Base-by-base conservation (phyloP, 495 filamentous ascomycete species). In the Thozetella sp. region DNA sequence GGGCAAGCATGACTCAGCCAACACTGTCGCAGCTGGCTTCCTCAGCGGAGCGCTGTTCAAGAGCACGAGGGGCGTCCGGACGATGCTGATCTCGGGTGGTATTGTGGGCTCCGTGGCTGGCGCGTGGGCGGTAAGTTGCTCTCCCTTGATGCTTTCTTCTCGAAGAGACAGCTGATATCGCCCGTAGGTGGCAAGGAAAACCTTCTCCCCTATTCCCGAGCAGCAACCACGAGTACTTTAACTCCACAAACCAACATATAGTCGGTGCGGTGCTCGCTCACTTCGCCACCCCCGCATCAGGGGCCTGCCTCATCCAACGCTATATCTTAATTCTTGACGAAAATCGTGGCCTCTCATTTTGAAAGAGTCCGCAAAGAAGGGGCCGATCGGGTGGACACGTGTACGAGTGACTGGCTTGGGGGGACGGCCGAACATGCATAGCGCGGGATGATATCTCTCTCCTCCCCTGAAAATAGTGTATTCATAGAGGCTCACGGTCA, bases 1-100 rank as follows among this genome's bases (percentile, higher is more conserved):
- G 58, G 95, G 95, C 53, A 93, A 93, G 79, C 93, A 98, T 63
- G 95, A 99, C 69, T 79, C 91, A 2, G 83, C 90, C 53, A 98
- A 98, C 75, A 93, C 92, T 54, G 83, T 99, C 57, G 71, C 83
- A 22, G 93, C 93, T 2, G 95, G 95, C 46, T 90, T 80, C 3
- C 66, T 99, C 59, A 95, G 92, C 67, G 95, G 95, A 51, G 93
- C 92, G 86, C 60, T 98, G 30, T 99, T 97, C 78, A 98, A 97
- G 85, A 94, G 93, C 67, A 97, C 96, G 17, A 85, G 89, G 67
- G 95, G 95, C 12, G 34, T 93, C 25, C 86, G 88, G 79, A 92
- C 93, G 23, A 97, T 98, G 93, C 77, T 92, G 82, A 95, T 97
- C 67, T 96, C 91, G 25, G 90, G 92, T 34, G 88, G 89, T 61